Base-by-base conservation (phyloP, 768 basidiomycete species). In the Tremella mesenterica region DNA sequence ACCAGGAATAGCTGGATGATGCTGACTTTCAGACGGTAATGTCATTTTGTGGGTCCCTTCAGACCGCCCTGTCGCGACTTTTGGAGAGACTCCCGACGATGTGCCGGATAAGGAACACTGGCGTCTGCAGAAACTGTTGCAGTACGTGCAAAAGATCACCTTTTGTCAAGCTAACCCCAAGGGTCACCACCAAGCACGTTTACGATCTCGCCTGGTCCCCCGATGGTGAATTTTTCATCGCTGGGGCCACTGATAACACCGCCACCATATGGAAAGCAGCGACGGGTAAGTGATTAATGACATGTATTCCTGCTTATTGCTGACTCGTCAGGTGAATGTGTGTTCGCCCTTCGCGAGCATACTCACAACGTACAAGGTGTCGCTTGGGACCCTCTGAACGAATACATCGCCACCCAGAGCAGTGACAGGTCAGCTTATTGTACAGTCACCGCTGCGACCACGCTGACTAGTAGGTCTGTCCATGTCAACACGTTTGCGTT, bases 131-230 rank as follows among this genome's bases (percentile, higher is more conserved):
- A 86, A 83, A 28, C 85, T 87, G 25, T 84, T 93, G 67, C 78
- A 85, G 86, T 89, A 62, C 70, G 78, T 62, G 44, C 13, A 0
- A 8, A 26, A 18, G 9, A 6, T 20, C 16, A n/a, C 3, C 10
- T 18, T 18, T 9, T 13, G 25, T 28, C 13, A n/a, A 1, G 46
- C 53, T 54, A 28, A 55, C 43, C 8, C 13, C 41, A 39, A 93
- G 91, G 53, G 89, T 88, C 61, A 88, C 90, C 1, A 84, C 85
- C 3, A 88, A 92, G 81, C 90, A 97, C 72, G 90, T 97, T 5
- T 99, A 99, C 72, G 95, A 99, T 67, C 77, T 99, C 23, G 89
- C 91, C 0, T 99, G 95, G 95, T 90, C 88, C 60, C 95, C 95
- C 0, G 85, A 85, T 16, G 90, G 93, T 28, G 88, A 92, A 58